These are phyloP conservation scores for Elaeis guineensis DNA, from an alignment of 176 grass and related monocot species.

Conservation along the genomic window DNA sequence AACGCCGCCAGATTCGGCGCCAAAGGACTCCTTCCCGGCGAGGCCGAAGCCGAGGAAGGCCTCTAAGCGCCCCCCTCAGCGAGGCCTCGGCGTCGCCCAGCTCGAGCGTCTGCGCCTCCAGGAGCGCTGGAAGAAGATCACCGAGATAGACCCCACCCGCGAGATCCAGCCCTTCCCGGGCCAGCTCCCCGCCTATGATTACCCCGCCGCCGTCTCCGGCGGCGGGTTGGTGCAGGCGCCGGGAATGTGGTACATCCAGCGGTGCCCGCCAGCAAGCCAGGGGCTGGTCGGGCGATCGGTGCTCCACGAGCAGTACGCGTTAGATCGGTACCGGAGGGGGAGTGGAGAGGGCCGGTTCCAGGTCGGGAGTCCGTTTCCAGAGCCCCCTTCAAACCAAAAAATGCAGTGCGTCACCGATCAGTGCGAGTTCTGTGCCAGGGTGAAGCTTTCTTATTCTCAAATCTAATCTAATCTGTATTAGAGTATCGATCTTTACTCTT, in stretches of 20 bases:
- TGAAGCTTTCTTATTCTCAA: conserved; percentile 8
- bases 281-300: background rate
- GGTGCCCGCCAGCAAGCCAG: background rate
- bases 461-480: too few relatives aligned
- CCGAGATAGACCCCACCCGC: background rate
- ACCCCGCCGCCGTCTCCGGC: background rate
- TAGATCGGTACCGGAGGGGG: conserved; percentile 5
- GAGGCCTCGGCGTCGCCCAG: conserved; percentile 66
- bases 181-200: background rate
- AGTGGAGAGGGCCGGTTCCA: background rate
- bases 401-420: conserved; percentile 30
- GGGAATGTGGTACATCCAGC: background rate
- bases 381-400: conserved; percentile 35
- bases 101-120: conserved; percentile 67
- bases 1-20: too few relatives aligned
- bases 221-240: too few relatives aligned
- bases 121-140: conserved; percentile 27
- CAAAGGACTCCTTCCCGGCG: background rate
- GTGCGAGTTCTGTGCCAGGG: conserved; percentile 59
- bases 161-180: conserved; percentile 2
- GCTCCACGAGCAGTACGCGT: background rate
- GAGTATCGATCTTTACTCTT: background rate
- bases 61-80: conserved; percentile 42
- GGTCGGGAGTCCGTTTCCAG: conserved; percentile 18
- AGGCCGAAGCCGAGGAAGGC: conserved; percentile 12